These are phyloP conservation scores for Hypoxylon sp. DNA, from an alignment of 2,329 filamentous ascomycete species.

Conservation along the genomic window DNA sequence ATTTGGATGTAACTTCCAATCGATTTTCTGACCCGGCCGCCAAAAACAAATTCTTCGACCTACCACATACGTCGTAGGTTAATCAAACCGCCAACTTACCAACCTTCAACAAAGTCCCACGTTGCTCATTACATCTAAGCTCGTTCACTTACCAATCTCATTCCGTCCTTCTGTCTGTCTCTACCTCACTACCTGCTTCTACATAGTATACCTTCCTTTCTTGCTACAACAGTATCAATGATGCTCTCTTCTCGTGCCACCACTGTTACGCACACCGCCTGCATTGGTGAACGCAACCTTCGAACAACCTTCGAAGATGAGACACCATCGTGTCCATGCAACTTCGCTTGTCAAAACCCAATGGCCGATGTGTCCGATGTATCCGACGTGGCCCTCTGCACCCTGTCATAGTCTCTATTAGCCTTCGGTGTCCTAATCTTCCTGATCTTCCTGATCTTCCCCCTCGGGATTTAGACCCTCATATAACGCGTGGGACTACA, in stretches of 20 bases:
- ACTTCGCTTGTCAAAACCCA: slow-evolving; percentile 51
- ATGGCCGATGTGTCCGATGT: slow-evolving; percentile 38
- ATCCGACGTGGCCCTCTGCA: slow-evolving; percentile 29
- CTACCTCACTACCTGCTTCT: not conserved
- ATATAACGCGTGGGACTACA: slow-evolving; percentile 37
- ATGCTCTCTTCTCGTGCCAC: slow-evolving; percentile 26
- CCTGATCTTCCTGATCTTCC: slow-evolving; percentile 9
- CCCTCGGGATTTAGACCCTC: slow-evolving; percentile 29
- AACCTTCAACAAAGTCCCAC: slow-evolving; percentile 35
- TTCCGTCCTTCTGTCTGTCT: not conserved
- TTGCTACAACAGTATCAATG: slow-evolving; percentile 7
- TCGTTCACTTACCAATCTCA: slow-evolving; percentile 5
- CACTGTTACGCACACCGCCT: slow-evolving; percentile 43
- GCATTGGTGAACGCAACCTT: slow-evolving; percentile 23
- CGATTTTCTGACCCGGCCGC: no score
- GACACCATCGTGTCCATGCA: slow-evolving; percentile 47
- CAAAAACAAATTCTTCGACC: slow-evolving; percentile 7
- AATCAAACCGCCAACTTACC: slow-evolving; percentile 36
- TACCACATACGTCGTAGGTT: slow-evolving; percentile 40
- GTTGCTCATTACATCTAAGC: slow-evolving; percentile 27
- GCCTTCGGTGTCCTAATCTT: slow-evolving; percentile 21
- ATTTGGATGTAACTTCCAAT: slow-evolving; percentile 24
- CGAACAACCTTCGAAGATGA: slow-evolving; percentile 31
- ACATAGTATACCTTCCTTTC: slow-evolving; percentile 27
- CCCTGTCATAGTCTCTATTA: slow-evolving; percentile 26